These are phyloP conservation scores for Closterium sp. DNA, from an alignment of 139 green algal species.

Conservation along the genomic window DNA sequence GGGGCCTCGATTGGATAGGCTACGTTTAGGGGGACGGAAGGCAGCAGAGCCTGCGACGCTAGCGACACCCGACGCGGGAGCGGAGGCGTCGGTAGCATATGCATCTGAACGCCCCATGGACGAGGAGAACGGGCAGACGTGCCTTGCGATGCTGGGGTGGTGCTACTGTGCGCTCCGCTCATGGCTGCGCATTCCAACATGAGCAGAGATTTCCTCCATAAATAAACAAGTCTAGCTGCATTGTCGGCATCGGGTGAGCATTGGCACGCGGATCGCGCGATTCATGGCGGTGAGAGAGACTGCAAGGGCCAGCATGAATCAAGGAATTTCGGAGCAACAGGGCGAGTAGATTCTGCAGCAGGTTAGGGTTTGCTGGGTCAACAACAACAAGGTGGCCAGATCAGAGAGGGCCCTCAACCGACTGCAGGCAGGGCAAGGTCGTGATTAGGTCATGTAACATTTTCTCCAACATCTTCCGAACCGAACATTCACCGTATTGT, in stretches of 20 bases:
- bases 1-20: neutral
- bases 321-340: neutral
- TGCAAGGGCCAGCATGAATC: neutral
- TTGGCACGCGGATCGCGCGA: neutral
- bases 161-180: neutral
- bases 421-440: too few relatives aligned
- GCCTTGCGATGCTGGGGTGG: neutral
- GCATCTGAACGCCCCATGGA: neutral
- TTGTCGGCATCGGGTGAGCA: neutral
- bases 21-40: neutral
- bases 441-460: too few relatives aligned
- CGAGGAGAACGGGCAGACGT: neutral
- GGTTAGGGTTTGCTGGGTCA: neutral
- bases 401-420: too few relatives aligned
- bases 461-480: too few relatives aligned
- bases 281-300: neutral
- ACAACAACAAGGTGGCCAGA: neutral
- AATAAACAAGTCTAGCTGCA: neutral
- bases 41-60: neutral
- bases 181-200: neutral
- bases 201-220: neutral
- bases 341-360: neutral
- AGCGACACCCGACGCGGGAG: neutral
- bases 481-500: too few relatives aligned
- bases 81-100: neutral